These are phyloP conservation scores for Amanita subjunquillea DNA, from an alignment of 768 basidiomycete genomes.

Conservation along the genomic window DNA sequence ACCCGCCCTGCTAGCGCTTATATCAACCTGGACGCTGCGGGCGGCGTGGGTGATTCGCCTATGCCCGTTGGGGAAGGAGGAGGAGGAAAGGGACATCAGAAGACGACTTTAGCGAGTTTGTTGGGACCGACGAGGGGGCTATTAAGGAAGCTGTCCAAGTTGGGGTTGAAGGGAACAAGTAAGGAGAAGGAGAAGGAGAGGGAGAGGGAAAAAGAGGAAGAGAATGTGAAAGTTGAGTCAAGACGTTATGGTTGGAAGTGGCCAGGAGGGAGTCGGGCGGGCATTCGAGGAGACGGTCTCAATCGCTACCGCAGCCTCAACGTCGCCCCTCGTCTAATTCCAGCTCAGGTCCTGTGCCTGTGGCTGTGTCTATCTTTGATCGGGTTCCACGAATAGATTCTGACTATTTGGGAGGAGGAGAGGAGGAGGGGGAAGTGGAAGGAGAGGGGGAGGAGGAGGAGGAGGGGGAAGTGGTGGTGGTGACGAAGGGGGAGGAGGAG, in stretches of 20 bases:
- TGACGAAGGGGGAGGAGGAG: background rate
- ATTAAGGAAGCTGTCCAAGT: background rate
- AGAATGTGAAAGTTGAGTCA: no score
- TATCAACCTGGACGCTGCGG: conserved; percentile 34
- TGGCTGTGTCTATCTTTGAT: no score
- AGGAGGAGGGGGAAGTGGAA: no score
- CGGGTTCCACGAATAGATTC: no score
- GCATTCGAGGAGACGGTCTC: no score
- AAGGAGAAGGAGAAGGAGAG: background rate
- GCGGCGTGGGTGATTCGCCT: conserved; percentile 63
- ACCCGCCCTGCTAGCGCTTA: conserved; percentile 11
- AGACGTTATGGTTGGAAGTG: no score
- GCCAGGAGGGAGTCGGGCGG: no score
- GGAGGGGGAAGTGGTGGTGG: background rate
- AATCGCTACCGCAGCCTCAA: no score
- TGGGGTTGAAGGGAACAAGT: background rate
- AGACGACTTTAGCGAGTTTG: conserved; percentile 5
- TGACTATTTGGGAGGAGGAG: no score
- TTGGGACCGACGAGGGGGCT: background rate
- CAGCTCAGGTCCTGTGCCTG: no score
- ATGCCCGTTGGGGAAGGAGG: conserved; percentile 14
- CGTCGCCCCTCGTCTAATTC: no score
- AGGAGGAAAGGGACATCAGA: background rate
- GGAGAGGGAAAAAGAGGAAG: background rate
- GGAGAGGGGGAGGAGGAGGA: background rate